Percentiles rank a stretch among this genome's conserved stretches.
Conservation (phyloP, 2,329 filamentous ascomycete genomes). For the Biscogniauxia sp. region DNA sequence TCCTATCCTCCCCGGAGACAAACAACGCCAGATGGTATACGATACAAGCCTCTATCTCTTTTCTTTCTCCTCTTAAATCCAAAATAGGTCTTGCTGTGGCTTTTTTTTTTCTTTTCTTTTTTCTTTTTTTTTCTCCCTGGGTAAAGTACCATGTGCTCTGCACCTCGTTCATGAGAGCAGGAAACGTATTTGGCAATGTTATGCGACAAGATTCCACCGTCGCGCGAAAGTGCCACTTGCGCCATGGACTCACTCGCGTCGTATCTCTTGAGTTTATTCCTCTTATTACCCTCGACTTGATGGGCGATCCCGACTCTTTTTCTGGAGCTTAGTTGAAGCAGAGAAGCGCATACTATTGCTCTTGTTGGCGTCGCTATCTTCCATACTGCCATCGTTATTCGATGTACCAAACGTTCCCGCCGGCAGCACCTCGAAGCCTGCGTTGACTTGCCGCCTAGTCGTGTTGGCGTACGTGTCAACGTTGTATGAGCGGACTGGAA, state of each 20-base stretch:
- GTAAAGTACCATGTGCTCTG: too few relatives aligned
- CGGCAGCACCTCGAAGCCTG: conserved; percentile 31
- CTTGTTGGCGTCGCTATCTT: conserved; percentile 14
- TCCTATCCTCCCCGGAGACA: not conserved
- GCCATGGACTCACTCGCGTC: not conserved
- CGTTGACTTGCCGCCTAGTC: conserved; percentile 27
- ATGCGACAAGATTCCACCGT: not conserved
- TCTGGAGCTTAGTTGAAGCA: conserved; percentile 19
- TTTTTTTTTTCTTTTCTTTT: too few relatives aligned
- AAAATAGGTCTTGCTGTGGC: too few relatives aligned
- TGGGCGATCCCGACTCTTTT: conserved; percentile 18
- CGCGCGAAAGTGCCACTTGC: not conserved
- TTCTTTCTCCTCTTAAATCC: too few relatives aligned
- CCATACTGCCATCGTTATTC: conserved; percentile 20
- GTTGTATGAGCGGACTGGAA: conserved; percentile 29
- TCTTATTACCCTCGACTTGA: conserved; percentile 12
- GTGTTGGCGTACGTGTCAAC: conserved; percentile 24
- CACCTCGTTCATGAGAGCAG: not conserved
- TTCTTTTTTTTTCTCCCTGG: too few relatives aligned
- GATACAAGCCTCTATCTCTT: not conserved
- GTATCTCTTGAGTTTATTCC: conserved; percentile 5
- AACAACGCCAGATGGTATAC: not conserved
- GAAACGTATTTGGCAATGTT: not conserved
- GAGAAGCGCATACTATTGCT: conserved; percentile 6
- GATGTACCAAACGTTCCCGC: conserved; percentile 28